Percentiles rank a stretch among this genome's conserved stretches.
Conservation (phyloP, 306 rosid species). For the Cyamopsis tetragonoloba region DNA sequence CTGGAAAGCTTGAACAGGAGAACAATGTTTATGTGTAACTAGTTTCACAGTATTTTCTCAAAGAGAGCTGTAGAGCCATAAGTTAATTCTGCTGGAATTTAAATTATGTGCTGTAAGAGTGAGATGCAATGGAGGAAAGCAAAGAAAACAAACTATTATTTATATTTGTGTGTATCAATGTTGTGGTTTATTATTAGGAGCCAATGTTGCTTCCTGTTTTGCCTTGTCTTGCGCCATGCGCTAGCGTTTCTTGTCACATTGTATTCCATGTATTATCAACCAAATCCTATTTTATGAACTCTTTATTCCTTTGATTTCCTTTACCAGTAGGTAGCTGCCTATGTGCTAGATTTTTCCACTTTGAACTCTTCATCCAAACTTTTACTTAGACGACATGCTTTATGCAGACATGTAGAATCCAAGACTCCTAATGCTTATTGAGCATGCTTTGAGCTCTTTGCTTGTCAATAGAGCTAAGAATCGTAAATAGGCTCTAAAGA, state of each 20-base stretch:
- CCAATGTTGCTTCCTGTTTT: conserved; percentile 42
- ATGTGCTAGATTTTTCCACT: not conserved
- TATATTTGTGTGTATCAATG: conserved; percentile 61
- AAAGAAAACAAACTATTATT: conserved; percentile 54
- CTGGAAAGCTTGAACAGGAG: conserved; percentile 46
- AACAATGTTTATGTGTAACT: conserved; percentile 47
- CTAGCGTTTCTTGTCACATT: conserved; percentile 34
- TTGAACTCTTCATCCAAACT: not conserved
- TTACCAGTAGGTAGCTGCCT: not conserved
- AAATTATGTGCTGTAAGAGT: conserved; percentile 54
- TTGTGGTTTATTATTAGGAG: conserved; percentile 54
- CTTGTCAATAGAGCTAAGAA: not conserved
- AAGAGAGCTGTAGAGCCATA: conserved; percentile 60
- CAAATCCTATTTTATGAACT: conserved; percentile 30
- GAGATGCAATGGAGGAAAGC: conserved; percentile 57
- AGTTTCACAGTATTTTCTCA: conserved; percentile 57
- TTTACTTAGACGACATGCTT: not conserved
- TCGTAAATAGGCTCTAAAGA: not conserved
- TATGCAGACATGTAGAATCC: not conserved
- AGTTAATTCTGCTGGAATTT: conserved; percentile 47
- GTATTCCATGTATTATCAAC: conserved; percentile 25
- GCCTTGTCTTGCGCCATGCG: conserved; percentile 37
- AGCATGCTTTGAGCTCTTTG: not conserved
- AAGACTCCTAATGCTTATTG: not conserved
- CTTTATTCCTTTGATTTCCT: conserved; percentile 21